Percentiles rank a stretch among this genome's conserved stretches.
Evolutionary conservation across 2,329 filamentous ascomycete genomes (phyloP).

Genomic region (Talaromyces atroroseus): DNA sequence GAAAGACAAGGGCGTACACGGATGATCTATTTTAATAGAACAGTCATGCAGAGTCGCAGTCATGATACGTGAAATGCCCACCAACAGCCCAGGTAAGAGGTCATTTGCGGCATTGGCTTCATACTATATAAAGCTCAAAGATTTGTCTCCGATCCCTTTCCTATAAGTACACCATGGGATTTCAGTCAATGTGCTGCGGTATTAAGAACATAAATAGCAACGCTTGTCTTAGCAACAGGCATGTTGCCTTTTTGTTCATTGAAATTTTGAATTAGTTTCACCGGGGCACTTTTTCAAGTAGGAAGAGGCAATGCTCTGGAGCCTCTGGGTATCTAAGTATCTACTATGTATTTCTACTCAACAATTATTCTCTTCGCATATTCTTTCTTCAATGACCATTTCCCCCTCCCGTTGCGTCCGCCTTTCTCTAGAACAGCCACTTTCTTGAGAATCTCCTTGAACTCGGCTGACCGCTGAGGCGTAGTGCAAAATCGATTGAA

Average conservation of each 20-base stretch:
- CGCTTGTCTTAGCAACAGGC: too few species aligned
- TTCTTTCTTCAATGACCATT: conserved; percentile 57
- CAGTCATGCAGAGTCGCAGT: not conserved
- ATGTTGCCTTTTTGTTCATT: too few species aligned
- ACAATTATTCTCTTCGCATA: conserved; percentile 28
- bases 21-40: not conserved
- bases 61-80: not conserved
- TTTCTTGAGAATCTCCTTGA: conserved; percentile 71
- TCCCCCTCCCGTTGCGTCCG: conserved; percentile 43
- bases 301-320: not conserved
- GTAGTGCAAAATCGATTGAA: conserved; percentile 77
- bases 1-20: not conserved
- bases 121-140: not conserved
- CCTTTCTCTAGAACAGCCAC: conserved; percentile 66
- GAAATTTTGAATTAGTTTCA: too few species aligned
- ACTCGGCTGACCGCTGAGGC: conserved; percentile 64
- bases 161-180: too few species aligned
- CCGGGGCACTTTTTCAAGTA: too few species aligned
- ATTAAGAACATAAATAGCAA: too few species aligned
- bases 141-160: too few species aligned
- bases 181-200: too few species aligned
- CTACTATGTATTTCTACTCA: not conserved
- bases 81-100: not conserved
- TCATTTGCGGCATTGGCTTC: not conserved
- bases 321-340: not conserved